phyloP scores from a whole-genome alignment of 176 grass and related monocot species.

The Echinochloa phyllopogon region DNA sequence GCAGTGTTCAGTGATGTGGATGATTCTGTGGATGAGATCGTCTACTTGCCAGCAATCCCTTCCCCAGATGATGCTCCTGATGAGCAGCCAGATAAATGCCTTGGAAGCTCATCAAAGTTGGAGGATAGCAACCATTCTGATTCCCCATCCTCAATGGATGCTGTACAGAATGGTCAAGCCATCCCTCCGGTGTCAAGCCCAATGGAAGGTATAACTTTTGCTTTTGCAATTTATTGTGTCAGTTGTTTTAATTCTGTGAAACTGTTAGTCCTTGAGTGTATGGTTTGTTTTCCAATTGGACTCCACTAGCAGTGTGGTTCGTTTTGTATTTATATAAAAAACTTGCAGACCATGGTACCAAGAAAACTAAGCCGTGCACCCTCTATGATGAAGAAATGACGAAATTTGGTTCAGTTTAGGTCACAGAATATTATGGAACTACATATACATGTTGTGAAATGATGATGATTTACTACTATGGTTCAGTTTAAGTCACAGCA shows the following conservation, averaged over 20 bases:
- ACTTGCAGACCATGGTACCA: slow-evolving; percentile 9
- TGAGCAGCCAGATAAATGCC: slow-evolving; percentile 89
- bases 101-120: slow-evolving; percentile 83
- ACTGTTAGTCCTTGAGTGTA: not conserved
- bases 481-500: not conserved
- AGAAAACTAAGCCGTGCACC: not conserved
- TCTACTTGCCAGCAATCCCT: slow-evolving; percentile 75
- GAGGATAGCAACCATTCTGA: slow-evolving; percentile 93
- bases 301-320: slow-evolving; percentile 3
- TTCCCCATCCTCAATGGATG: slow-evolving; percentile 85
- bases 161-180: slow-evolving; percentile 67
- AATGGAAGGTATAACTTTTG: slow-evolving; percentile 60
- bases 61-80: slow-evolving; percentile 82
- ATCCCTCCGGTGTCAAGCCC: slow-evolving; percentile 76
- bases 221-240: slow-evolving; percentile 7
- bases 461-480: not conserved
- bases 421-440: not conserved
- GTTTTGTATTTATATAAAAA: slow-evolving; percentile 23
- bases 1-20: slow-evolving; percentile 69
- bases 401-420: not conserved
- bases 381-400: slow-evolving; percentile 4
- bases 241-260: not conserved
- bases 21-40: slow-evolving; percentile 62
- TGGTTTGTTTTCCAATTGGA: slow-evolving; percentile 34
- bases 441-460: not conserved